Evolutionary conservation across 163 green algal genomes (phyloP).

Genomic region (Scenedesmus sp.): DNA sequence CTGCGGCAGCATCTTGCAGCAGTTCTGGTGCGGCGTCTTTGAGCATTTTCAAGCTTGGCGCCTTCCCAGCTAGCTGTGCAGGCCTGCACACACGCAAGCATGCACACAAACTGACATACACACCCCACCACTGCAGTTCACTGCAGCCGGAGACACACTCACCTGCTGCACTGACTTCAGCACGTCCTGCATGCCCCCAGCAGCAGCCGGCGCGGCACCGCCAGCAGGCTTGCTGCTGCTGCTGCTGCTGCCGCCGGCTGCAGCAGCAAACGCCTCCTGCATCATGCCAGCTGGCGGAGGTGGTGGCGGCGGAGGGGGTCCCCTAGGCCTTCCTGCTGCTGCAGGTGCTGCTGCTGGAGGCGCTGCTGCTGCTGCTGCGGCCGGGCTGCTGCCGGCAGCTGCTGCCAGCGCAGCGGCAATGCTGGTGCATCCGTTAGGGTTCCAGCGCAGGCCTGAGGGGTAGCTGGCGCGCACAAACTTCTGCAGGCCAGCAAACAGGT

Average conservation of each 20-base stretch:
- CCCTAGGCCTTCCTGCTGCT: constrained; percentile 14
- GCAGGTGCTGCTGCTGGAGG: constrained; percentile 40
- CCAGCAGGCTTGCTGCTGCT: constrained; percentile 34
- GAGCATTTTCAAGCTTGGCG: no score
- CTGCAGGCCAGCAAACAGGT: constrained; percentile 72
- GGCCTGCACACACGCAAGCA: no score
- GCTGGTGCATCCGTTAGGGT: constrained; percentile 56
- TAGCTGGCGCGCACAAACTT: constrained; percentile 73
- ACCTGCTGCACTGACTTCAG: constrained; percentile 33
- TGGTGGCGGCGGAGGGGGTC: constrained; percentile 63
- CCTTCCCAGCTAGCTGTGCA: no score
- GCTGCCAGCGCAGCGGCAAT: constrained; percentile 54
- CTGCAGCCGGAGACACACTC: neutral
- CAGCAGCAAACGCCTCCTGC: constrained; percentile 34
- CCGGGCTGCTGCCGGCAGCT: constrained; percentile 15
- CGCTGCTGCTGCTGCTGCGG: constrained; percentile 35
- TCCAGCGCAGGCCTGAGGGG: constrained; percentile 82
- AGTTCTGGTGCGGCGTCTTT: no score
- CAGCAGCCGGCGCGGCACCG: constrained; percentile 8
- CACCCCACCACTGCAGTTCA: neutral
- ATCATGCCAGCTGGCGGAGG: constrained; percentile 64
- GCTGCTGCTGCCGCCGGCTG: neutral
- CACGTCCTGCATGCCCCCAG: constrained; percentile 44
- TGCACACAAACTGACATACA: neutral
- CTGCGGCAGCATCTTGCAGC: no score